Evolutionary conservation across 2,329 filamentous ascomycete genomes (phyloP).

Genomic region (Fusarium sp.): DNA sequence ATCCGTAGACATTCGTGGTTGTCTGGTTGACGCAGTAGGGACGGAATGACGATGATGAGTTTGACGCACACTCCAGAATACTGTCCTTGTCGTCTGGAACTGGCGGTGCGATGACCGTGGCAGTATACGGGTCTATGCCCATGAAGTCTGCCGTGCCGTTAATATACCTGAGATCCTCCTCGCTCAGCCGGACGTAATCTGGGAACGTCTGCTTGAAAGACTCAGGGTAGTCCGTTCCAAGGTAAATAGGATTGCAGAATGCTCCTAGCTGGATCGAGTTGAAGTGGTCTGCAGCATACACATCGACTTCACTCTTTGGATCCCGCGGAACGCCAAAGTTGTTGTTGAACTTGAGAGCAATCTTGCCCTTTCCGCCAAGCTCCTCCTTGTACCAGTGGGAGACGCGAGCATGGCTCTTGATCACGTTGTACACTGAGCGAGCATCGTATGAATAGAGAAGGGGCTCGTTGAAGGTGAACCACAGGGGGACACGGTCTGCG

Average conservation of each 20-base stretch:
- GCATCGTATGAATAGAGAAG: slow-evolving; percentile 55
- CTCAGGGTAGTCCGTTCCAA: slow-evolving; percentile 62
- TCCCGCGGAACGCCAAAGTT: slow-evolving; percentile 63
- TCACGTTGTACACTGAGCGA: slow-evolving; percentile 53
- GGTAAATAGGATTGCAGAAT: slow-evolving; percentile 64
- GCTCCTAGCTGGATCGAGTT: slow-evolving; percentile 60
- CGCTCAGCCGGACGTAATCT: slow-evolving; percentile 59
- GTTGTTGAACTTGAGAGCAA: slow-evolving; percentile 61
- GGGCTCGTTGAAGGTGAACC: slow-evolving; percentile 66
- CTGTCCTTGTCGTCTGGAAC: slow-evolving; percentile 50
- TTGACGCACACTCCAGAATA: slow-evolving; percentile 59
- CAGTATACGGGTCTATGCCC: slow-evolving; percentile 68
- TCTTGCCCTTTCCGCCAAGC: slow-evolving; percentile 60
- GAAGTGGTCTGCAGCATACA: slow-evolving; percentile 59
- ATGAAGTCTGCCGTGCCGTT: slow-evolving; percentile 65
- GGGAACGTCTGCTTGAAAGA: slow-evolving; percentile 58
- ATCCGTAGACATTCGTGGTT: slow-evolving; percentile 60
- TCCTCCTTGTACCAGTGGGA: slow-evolving; percentile 66
- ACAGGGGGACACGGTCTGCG: slow-evolving; percentile 62
- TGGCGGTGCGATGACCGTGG: slow-evolving; percentile 63
- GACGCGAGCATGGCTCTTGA: slow-evolving; percentile 61
- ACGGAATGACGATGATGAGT: slow-evolving; percentile 57
- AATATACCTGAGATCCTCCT: slow-evolving; percentile 60
- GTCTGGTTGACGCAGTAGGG: slow-evolving; percentile 65
- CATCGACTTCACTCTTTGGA: slow-evolving; percentile 52